Evolutionary conservation across 2,329 filamentous ascomycete genomes (phyloP), one percentile per base, ranked within the genome.

Genomic region (Nemania serpens): DNA sequence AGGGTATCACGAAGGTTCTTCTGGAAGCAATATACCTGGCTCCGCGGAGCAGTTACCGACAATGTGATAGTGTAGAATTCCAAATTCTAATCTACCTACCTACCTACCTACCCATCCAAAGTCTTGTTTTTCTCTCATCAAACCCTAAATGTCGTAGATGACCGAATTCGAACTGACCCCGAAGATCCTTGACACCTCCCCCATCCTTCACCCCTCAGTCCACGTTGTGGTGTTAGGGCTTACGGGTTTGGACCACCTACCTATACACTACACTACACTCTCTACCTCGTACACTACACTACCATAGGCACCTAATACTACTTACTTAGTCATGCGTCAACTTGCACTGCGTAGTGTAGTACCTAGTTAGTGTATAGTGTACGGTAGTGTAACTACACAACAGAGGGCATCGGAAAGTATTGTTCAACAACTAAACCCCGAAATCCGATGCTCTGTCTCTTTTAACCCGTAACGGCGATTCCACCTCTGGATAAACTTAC

Each of bases 51-150:
- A n/a, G n/a, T n/a, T n/a, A n/a, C n/a, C n/a, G n/a, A n/a, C n/a
- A n/a, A n/a, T n/a, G n/a, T n/a, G n/a, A 56, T 29, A 29, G 25
- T 29, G 25, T 29, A 29, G 25, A 33, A 58, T 58, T 52, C 41
- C 55, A 58, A 52, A 52, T 52, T 22, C 41, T 41, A 18, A 34
- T 29, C 12, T 3, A 39, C 46, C 17, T 47, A 29, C 9, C 29
- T 10, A 29, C n/a, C n/a, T n/a, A 25, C 33, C 20, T 29, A 29
- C 25, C 25, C 25, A 29, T 4, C 18, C n/a, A 48, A n/a, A n/a
- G n/a, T n/a, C n/a, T n/a, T n/a, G n/a, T n/a, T n/a, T n/a, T n/a
- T n/a, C n/a, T n/a, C n/a, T n/a, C n/a, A n/a, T n/a, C n/a, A n/a
- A n/a, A n/a, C n/a, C n/a, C n/a, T n/a, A n/a, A n/a, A n/a, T n/a